A percentile compares a stretch with the other conserved stretches of the same genome.
Evolutionary conservation across 345 rosid genomes (phyloP).

Genomic region (Brassica rapa): DNA sequence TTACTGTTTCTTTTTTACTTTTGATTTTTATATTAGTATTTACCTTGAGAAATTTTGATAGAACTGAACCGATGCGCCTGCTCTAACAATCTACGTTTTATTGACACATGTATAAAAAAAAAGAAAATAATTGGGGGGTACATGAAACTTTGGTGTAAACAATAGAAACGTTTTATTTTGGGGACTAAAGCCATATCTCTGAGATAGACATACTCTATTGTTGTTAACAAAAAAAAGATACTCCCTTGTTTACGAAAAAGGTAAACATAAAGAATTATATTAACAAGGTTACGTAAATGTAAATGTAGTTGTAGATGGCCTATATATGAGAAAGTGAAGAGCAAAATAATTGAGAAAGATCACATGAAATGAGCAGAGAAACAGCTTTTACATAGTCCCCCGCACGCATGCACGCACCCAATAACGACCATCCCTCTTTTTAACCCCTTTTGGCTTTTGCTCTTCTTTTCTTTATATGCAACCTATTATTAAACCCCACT

Average conservation of each 20-base stretch:
- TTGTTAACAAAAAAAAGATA: no score
- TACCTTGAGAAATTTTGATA: no score
- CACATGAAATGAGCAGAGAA: conserved; percentile 31
- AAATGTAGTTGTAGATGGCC: not conserved
- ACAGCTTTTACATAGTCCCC: conserved; percentile 38
- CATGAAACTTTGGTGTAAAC: not conserved
- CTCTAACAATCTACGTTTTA: no score
- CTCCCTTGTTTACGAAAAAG: not conserved
- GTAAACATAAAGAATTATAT: not conserved
- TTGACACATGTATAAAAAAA: no score
- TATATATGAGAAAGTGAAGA: conserved; percentile 14
- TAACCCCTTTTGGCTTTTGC: not conserved
- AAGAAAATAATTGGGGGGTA: no score
- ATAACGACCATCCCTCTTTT: conserved; percentile 29
- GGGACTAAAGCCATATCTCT: not conserved
- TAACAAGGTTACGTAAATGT: not conserved
- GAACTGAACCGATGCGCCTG: no score
- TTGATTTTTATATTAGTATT: no score
- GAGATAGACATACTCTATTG: not conserved
- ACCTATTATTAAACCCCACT: conserved; percentile 15
- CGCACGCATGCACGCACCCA: conserved; percentile 38
- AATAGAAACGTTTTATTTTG: not conserved
- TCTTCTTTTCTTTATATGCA: not conserved
- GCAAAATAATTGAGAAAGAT: conserved; percentile 29
- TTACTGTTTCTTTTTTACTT: no score